Base-by-base conservation (phyloP, 257 asterid species). In the Ocimum tenuiflorum region DNA sequence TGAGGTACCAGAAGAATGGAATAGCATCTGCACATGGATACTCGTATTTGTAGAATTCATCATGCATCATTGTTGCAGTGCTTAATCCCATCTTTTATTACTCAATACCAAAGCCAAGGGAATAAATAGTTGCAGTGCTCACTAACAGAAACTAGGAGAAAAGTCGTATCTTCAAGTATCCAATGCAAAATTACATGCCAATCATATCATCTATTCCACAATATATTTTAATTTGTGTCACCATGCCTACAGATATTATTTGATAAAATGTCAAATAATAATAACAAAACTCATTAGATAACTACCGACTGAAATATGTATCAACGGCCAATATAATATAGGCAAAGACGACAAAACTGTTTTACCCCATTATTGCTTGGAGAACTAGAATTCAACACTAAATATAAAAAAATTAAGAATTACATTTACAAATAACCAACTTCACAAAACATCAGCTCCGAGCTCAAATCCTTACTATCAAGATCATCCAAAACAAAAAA, bases 21-120 rank as follows among this genome's bases (percentile, higher is more conserved):
- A 91, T 68, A 43, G 98, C 98, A 75, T 97, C 98, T 58, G 92
- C 65, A 69, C 98, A 89, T 1, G 97, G 97, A 58, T 81, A 84
- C 3, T 77, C 80, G 3, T 47, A 79, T 45, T 81, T 79, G 83
- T 61, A 79, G 73, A 1, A 60, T 0, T 84, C 85, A 33, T 84
- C 85, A n/a, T n/a, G 6, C 90, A 84, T 84, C 90, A 65, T 39
- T 81, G 78, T 82, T 92, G 82, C 80, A 92, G 73, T 92, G 77
- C 76, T 80, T 65, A 6, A 66, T 60, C n/a, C 27, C 18, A 35
- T 33, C 20, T 35, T 4, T 54, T 23, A 74, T 1, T 35, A 18
- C 38, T 33, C 23, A 7, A 70, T 57, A 36, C 67, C 15, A 35
- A 11, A 9, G 3, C 17, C 42, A 36, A 53, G 31, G 6, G 5